phyloP scores from a whole-genome alignment of 2,329 filamentous ascomycete genomes.

The Fusarium dimerum region DNA sequence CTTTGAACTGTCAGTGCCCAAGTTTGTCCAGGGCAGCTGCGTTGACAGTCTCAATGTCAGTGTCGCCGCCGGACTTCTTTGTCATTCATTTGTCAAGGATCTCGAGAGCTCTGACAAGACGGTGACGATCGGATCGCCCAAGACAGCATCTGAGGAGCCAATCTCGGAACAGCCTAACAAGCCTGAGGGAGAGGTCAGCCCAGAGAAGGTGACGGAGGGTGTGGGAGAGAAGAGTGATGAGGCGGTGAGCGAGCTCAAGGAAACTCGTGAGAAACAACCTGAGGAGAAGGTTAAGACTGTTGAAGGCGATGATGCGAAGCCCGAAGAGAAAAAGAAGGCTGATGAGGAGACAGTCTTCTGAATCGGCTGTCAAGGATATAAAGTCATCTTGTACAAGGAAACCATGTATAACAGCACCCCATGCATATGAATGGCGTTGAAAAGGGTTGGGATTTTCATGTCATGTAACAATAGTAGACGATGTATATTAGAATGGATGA shows the following conservation, averaged over 20 bases:
- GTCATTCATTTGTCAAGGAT: slow-evolving; percentile 64
- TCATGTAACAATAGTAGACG: not conserved
- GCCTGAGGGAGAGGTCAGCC: not conserved
- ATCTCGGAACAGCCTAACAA: not conserved
- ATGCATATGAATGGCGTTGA: not conserved
- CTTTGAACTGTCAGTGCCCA: slow-evolving; percentile 65
- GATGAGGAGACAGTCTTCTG: slow-evolving; percentile 10
- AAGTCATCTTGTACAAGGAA: not conserved
- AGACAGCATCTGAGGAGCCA: not conserved
- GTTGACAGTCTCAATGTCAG: slow-evolving; percentile 95
- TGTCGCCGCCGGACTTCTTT: slow-evolving; percentile 79
- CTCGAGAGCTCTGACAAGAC: slow-evolving; percentile 13
- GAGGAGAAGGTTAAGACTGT: slow-evolving; percentile 3
- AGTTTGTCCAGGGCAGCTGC: slow-evolving; percentile 49
- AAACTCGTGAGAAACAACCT: not conserved
- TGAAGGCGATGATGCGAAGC: slow-evolving; percentile 8
- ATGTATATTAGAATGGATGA: not conserved
- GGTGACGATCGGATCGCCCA: not conserved
- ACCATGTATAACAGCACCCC: not conserved
- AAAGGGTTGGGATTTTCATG: not conserved
- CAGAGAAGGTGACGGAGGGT: not conserved
- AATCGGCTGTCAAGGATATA: not conserved
- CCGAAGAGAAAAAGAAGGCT: slow-evolving; percentile 1
- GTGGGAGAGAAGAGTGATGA: not conserved
- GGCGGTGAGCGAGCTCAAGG: slow-evolving; percentile 1